Conservation (phyloP, 2,329 filamentous ascomycete species). For the Aspergillus texensis region DNA sequence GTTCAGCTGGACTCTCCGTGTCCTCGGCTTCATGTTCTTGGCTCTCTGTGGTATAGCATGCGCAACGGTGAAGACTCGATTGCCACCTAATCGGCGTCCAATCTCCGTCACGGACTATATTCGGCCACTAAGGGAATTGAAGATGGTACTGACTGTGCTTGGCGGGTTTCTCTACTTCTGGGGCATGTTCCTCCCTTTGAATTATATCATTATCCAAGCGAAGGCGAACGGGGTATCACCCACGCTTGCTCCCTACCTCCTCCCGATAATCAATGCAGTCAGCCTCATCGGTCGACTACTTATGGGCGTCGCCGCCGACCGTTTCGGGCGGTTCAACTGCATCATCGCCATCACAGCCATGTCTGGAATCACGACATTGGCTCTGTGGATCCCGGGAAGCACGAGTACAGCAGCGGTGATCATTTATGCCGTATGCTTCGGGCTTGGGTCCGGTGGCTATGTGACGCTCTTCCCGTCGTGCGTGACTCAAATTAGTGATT, state of each 20-base stretch:
- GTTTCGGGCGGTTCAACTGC: neutral
- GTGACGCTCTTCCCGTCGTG: too few relatives aligned
- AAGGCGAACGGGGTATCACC: slow-evolving; percentile 52
- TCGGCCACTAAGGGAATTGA: slow-evolving; percentile 25
- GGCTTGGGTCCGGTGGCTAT: too few relatives aligned
- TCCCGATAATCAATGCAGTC: slow-evolving; percentile 57
- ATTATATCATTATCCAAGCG: slow-evolving; percentile 53
- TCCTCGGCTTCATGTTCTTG: neutral
- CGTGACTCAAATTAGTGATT: too few relatives aligned
- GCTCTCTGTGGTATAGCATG: neutral
- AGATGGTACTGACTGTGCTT: slow-evolving; percentile 24
- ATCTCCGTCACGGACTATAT: slow-evolving; percentile 20
- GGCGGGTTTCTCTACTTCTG: slow-evolving; percentile 50
- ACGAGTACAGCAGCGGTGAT: too few relatives aligned
- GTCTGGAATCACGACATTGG: too few relatives aligned
- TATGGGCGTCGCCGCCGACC: neutral
- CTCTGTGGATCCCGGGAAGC: too few relatives aligned
- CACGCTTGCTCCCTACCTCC: slow-evolving; percentile 53
- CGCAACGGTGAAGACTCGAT: neutral
- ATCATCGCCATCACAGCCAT: neutral
- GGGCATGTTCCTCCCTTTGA: slow-evolving; percentile 63
- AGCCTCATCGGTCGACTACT: neutral
- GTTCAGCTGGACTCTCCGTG: neutral
- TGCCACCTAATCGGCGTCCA: neutral
- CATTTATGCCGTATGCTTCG: too few relatives aligned